Percentiles rank a stretch among this genome's conserved stretches.
Conservation (phyloP, 768 basidiomycete genomes). For the Phlebiopsis flavidoalba region DNA sequence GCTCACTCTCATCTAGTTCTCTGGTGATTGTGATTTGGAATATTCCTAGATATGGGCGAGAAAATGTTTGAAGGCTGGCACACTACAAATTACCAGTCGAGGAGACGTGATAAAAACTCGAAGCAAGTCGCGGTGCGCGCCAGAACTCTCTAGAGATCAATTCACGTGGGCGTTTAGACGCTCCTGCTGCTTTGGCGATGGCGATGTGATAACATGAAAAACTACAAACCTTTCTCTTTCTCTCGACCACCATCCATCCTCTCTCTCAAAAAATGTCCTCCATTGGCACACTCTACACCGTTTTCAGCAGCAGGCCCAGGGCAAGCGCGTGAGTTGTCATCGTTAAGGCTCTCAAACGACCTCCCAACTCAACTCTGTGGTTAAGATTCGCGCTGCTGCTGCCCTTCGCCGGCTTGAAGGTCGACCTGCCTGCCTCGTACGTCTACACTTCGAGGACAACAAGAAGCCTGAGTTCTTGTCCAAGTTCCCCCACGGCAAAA, state of each 20-base stretch:
- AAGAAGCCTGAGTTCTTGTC: slow-evolving; percentile 61
- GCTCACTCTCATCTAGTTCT: no score
- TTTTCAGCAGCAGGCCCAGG: slow-evolving; percentile 33
- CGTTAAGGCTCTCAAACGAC: background rate
- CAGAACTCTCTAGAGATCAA: background rate
- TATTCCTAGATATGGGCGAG: no score
- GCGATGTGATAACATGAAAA: slow-evolving; percentile 1
- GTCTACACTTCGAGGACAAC: slow-evolving; percentile 58
- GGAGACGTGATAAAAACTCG: no score
- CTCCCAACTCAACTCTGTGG: slow-evolving; percentile 27
- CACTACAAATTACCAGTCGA: no score
- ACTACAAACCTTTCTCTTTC: slow-evolving; percentile 8
- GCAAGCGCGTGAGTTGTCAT: slow-evolving; percentile 43
- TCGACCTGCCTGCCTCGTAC: slow-evolving; percentile 43
- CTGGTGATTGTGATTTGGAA: no score
- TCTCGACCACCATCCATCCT: slow-evolving; percentile 19
- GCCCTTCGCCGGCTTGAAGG: slow-evolving; percentile 56
- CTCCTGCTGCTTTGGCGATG: background rate
- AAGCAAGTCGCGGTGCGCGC: no score
- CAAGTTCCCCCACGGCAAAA: slow-evolving; percentile 80
- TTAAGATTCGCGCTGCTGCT: slow-evolving; percentile 53
- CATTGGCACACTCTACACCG: slow-evolving; percentile 58
- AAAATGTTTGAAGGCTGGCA: no score
- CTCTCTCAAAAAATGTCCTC: slow-evolving; percentile 44
- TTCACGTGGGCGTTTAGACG: background rate